A percentile compares a stretch with the other conserved stretches of the same genome.
These are phyloP conservation scores for Fusarium coicis DNA, from an alignment of 2,329 filamentous ascomycete genomes.

Conservation along the genomic window DNA sequence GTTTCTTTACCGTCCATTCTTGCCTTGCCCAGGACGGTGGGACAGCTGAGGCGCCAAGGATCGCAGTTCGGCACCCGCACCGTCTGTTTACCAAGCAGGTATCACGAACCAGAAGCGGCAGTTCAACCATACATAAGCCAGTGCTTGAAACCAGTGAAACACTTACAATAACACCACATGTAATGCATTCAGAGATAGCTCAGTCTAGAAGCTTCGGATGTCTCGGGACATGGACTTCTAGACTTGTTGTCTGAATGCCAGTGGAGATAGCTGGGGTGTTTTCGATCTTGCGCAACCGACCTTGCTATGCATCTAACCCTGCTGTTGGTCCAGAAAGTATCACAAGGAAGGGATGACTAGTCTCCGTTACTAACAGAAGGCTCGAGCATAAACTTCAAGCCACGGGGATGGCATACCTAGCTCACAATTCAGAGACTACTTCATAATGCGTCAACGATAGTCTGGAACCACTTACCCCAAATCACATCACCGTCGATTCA, in stretches of 20 bases:
- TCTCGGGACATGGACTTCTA: neutral
- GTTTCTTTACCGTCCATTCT: neutral
- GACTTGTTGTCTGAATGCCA: neutral
- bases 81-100: neutral
- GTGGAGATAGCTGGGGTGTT: neutral
- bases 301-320: too few species aligned
- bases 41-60: neutral
- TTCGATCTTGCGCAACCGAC: neutral
- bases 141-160: neutral
- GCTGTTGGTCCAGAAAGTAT: neutral
- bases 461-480: neutral
- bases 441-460: neutral
- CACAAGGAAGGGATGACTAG: neutral
- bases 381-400: neutral
- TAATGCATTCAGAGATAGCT: neutral
- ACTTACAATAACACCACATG: neutral
- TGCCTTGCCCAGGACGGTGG: too few species aligned
- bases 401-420: neutral
- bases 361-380: neutral
- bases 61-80: neutral
- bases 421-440: neutral
- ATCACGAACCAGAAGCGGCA: neutral
- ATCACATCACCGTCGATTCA: neutral
- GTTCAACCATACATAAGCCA: neutral
- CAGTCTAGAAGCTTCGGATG: neutral